Conservation (phyloP, 192 early-diverging fungal genomes). For the Spizellomyces punctatus region DNA sequence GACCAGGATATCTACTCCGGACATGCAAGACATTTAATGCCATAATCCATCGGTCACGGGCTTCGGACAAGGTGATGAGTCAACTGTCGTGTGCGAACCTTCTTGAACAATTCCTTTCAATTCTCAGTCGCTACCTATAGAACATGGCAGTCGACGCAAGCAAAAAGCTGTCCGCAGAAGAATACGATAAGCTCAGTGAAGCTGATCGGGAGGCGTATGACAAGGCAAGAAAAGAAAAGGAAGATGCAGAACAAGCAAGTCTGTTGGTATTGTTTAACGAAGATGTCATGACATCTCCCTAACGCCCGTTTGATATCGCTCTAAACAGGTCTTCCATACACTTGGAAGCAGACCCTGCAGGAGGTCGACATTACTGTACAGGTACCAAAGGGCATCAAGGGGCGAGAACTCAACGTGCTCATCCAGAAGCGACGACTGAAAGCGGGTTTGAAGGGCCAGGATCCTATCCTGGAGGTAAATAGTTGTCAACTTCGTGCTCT, state of each 20-base stretch:
- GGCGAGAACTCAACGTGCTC: conserved; percentile 64
- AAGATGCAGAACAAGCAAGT: conserved; percentile 50
- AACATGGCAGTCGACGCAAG: not conserved
- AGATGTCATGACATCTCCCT: not conserved
- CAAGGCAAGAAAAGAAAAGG: conserved; percentile 28
- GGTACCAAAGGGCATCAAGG: conserved; percentile 73
- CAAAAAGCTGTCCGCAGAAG: conserved; percentile 35
- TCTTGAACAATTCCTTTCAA: too few species aligned
- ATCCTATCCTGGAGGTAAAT: conserved; percentile 71
- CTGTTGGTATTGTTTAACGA: not conserved
- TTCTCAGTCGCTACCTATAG: too few species aligned
- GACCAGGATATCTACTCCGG: too few species aligned
- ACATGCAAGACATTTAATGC: too few species aligned
- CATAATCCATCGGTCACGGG: too few species aligned
- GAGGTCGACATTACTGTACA: conserved; percentile 79
- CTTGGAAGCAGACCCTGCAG: conserved; percentile 80
- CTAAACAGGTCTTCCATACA: conserved; percentile 64
- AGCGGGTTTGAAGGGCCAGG: conserved; percentile 71
- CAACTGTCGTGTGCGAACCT: too few species aligned
- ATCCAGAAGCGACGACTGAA: conserved; percentile 70
- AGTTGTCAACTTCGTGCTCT: not conserved
- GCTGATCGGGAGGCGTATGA: conserved; percentile 40
- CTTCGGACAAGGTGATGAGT: too few species aligned
- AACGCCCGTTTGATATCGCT: not conserved
- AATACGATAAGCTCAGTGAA: conserved; percentile 50